These are phyloP conservation scores for Talaromyces sp. DNA, from an alignment of 2,329 filamentous ascomycete genomes.

Conservation along the genomic window DNA sequence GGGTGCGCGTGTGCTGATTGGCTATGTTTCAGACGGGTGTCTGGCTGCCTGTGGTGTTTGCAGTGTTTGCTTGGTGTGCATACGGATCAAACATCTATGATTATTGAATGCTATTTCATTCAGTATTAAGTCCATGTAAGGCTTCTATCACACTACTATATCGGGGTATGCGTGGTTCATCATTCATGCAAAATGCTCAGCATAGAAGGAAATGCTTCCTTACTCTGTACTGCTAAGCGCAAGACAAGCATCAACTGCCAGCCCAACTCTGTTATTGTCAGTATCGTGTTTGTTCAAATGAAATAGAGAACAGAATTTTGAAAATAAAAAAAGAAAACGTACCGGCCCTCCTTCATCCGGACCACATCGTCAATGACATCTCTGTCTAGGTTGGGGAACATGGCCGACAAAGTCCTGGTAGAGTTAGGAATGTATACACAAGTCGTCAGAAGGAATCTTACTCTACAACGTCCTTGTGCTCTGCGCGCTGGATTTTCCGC, in stretches of 20 bases:
- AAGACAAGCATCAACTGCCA: slow-evolving; percentile 81
- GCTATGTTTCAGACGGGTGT: neutral
- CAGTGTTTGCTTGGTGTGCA: slow-evolving; percentile 1
- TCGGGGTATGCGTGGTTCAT: neutral
- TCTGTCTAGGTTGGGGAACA: slow-evolving; percentile 93
- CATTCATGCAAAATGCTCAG: slow-evolving; percentile 1
- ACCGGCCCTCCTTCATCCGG: slow-evolving; percentile 90
- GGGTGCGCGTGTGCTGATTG: slow-evolving; percentile 1
- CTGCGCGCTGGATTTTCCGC: slow-evolving; percentile 70
- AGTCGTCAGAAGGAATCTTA: slow-evolving; percentile 24
- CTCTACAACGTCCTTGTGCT: slow-evolving; percentile 88
- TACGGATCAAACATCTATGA: neutral
- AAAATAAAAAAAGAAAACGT: slow-evolving; percentile 33
- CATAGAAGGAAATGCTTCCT: neutral
- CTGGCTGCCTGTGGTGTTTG: slow-evolving; percentile 1
- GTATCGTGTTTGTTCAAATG: slow-evolving; percentile 9
- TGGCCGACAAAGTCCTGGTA: slow-evolving; percentile 69
- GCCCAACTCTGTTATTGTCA: slow-evolving; percentile 56
- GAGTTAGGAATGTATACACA: neutral
- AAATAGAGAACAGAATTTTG: no score
- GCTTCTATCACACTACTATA: neutral
- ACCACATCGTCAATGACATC: slow-evolving; percentile 97
- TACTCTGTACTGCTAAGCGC: slow-evolving; percentile 48
- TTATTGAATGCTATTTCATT: neutral
- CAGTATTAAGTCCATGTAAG: neutral